phyloP scores from a whole-genome alignment of 179 eudicot species.

The Actinidia chinensis region DNA sequence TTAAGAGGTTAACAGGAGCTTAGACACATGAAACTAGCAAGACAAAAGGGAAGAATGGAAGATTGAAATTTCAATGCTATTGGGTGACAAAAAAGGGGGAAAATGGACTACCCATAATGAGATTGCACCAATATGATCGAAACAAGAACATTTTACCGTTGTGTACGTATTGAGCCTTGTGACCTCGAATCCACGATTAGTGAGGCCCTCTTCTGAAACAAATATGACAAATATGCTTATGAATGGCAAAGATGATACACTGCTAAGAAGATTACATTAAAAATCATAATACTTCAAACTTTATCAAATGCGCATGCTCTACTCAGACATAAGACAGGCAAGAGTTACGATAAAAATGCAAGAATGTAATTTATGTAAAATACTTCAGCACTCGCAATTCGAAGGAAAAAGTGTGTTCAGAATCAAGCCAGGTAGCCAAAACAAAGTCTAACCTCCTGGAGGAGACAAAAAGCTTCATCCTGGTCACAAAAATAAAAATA shows the following conservation, averaged over 20 bases:
- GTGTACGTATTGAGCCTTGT: conserved; percentile 91
- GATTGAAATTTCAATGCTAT: not conserved
- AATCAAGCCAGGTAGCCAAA: not conserved
- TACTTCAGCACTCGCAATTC: not conserved
- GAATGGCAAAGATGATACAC: not conserved
- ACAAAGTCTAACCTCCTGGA: not conserved
- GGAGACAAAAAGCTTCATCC: not conserved
- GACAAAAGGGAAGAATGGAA: not conserved
- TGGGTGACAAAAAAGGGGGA: not conserved
- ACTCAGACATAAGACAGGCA: not conserved
- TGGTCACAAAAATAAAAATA: not conserved
- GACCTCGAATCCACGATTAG: conserved; percentile 80
- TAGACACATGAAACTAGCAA: not conserved
- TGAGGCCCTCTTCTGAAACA: conserved; percentile 80
- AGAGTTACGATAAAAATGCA: not conserved
- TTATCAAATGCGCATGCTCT: not conserved
- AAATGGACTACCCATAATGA: not conserved
- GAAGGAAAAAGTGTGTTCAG: not conserved
- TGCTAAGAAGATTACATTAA: not conserved
- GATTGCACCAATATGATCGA: not conserved
- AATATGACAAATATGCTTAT: conserved; percentile 3
- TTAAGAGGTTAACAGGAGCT: not conserved
- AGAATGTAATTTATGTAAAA: not conserved
- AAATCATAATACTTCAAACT: not conserved
- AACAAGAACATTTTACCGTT: conserved; percentile 46